Base-by-base conservation (phyloP, 2,329 filamentous ascomycete genomes). In the Curvularia hawaiiensis region DNA sequence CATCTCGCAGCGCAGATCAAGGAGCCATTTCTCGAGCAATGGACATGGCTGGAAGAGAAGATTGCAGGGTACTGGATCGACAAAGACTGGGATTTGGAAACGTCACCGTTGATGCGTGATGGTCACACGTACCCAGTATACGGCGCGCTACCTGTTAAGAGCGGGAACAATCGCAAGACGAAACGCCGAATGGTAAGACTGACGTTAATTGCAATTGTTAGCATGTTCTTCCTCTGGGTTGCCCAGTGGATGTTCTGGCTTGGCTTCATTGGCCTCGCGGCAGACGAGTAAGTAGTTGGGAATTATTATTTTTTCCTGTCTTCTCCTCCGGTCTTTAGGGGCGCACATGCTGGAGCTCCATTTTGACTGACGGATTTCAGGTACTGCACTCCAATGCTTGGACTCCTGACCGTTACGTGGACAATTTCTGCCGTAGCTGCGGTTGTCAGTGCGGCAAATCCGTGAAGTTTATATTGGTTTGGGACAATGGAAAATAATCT, bases 221-320 rank as follows among this genome's bases (percentile, higher is more conserved):
- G 46, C 49, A 64, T 65, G 59, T 12, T 67, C 40, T 41, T 65
- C 50, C 59, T 73, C 46, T 72, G 66, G 64, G 44, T 66, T 50
- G 59, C 64, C 10, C 70, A 72, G 58, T 71, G 68, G 64, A n/a
- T 69, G 40, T 73, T 73, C 54, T 73, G 70, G 71, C 41, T 9
- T 22, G 71, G 70, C 31, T 70, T 70, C 47, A 64, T 73, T 48
- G 52, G 56, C 18, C 60, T 73, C n/a, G 60, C 55, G 52, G 48
- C 50, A 22, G 61, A 68, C 49, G 40, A 61, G 68, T 73, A 68
- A 30, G 71, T 70, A 54, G n/a, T n/a, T n/a, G n/a, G n/a, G n/a
- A n/a, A n/a, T n/a, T n/a, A n/a, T n/a, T n/a, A n/a, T n/a, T n/a
- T n/a, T 16, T 9, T 16, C n/a, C 35, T 40, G 26, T 40, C 18